Evolutionary conservation across 208 protist genomes (phyloP).

Genomic region (Leptomonas seymouri): DNA sequence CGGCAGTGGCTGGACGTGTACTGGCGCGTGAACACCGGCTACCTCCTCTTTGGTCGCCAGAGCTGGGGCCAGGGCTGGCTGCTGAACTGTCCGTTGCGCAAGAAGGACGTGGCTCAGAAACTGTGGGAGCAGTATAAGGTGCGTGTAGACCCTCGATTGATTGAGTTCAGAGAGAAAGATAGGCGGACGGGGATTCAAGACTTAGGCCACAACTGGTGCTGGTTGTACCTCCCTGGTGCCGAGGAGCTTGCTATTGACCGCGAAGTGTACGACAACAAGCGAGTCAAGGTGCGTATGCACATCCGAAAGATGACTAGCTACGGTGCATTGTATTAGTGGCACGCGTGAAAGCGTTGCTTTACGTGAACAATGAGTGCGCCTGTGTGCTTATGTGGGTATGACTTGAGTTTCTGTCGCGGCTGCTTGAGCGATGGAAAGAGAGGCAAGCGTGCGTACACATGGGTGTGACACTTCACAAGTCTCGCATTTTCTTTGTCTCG

Average conservation of each 20-base stretch:
- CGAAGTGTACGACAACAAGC: conserved; percentile 94
- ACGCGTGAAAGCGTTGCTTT: not conserved
- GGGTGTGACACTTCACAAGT: no score
- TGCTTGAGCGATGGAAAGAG: no score
- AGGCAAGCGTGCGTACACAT: no score
- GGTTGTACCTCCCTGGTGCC: conserved; percentile 91
- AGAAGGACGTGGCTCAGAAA: conserved; percentile 89
- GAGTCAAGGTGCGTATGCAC: conserved; percentile 93
- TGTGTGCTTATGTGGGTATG: not conserved
- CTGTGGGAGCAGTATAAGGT: conserved; percentile 95
- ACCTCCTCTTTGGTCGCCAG: conserved; percentile 87
- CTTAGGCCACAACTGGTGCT: conserved; percentile 93
- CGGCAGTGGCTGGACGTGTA: conserved; percentile 93
- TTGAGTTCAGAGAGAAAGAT: conserved; percentile 91
- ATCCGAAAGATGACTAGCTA: conserved; percentile 84
- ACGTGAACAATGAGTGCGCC: not conserved
- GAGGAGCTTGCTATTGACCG: conserved; percentile 90
- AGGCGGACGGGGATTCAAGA: conserved; percentile 90
- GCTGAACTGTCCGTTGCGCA: conserved; percentile 89
- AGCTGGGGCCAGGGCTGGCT: conserved; percentile 91
- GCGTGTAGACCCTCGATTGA: conserved; percentile 80
- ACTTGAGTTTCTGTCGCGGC: not conserved
- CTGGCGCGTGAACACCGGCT: conserved; percentile 93
- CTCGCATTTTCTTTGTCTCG: not conserved
- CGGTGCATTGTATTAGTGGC: conserved; percentile 66